Percentiles rank a stretch among this genome's conserved stretches.
Evolutionary conservation across 192 early-diverging fungal genomes (phyloP).

Genomic region (Globomyces pollinis-pini): DNA sequence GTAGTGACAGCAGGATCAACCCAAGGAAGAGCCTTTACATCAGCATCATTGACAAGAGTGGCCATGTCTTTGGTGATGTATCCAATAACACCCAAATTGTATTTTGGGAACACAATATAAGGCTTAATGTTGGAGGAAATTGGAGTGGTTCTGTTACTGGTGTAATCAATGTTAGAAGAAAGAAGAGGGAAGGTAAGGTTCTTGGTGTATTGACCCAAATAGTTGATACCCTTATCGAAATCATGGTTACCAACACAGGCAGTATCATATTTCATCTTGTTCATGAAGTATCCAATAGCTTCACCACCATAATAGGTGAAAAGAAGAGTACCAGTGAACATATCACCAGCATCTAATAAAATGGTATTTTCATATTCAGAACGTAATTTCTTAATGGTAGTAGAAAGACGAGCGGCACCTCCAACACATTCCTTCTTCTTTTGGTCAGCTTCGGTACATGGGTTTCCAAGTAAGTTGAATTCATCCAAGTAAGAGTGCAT

Average conservation of each 20-base stretch:
- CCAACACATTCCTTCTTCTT: conserved; percentile 22
- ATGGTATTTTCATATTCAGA: conserved; percentile 39
- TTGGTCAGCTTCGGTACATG: conserved; percentile 38
- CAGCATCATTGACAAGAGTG: conserved; percentile 45
- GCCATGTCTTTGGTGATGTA: conserved; percentile 39
- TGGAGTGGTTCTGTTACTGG: conserved; percentile 37
- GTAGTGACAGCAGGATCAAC: conserved; percentile 50
- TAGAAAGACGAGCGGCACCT: conserved; percentile 58
- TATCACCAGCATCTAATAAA: conserved; percentile 71
- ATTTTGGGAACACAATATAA: conserved; percentile 57
- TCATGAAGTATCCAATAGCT: conserved; percentile 50
- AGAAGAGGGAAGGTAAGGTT: conserved; percentile 57
- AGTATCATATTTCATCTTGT: conserved; percentile 55
- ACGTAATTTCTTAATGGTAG: conserved; percentile 46
- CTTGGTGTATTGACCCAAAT: conserved; percentile 43
- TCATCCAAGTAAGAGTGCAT: conserved; percentile 39
- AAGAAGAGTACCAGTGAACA: conserved; percentile 50
- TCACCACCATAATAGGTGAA: conserved; percentile 60
- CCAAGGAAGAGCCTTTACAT: conserved; percentile 34
- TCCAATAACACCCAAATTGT: conserved; percentile 58
- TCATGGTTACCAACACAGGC: conserved; percentile 56
- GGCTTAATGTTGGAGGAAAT: conserved; percentile 43
- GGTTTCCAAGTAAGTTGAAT: conserved; percentile 42
- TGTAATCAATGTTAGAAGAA: conserved; percentile 59
- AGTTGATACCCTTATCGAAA: conserved; percentile 59